These are phyloP conservation scores for Phyllosticta paracitricarpa DNA, from an alignment of 2,329 filamentous ascomycete species.

Conservation along the genomic window DNA sequence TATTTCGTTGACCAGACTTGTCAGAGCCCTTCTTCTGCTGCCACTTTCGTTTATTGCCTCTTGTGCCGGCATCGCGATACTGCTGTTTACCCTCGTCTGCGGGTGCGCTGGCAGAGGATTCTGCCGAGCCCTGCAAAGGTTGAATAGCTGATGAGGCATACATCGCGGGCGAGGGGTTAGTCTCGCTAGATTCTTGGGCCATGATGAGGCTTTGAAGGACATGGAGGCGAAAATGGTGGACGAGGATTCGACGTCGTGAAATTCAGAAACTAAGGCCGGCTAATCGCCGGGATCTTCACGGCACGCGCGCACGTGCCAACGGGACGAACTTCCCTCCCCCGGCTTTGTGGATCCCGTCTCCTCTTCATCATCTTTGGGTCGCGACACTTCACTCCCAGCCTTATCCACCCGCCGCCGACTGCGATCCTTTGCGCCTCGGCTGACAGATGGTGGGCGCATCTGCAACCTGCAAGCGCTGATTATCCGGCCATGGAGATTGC, in stretches of 20 bases:
- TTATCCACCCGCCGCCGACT: neutral
- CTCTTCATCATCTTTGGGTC: neutral
- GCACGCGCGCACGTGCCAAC: neutral
- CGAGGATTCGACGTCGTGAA: neutral
- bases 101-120: neutral
- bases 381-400: neutral
- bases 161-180: constrained; percentile 15
- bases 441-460: neutral
- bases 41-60: constrained; percentile 23
- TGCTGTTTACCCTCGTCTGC: constrained; percentile 1
- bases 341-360: neutral
- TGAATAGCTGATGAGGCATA: constrained; percentile 12
- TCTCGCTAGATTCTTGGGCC: neutral
- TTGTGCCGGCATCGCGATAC: constrained; percentile 5
- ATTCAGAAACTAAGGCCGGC: neutral
- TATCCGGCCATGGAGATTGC: constrained; percentile 49
- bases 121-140: neutral
- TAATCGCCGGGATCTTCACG: neutral
- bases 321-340: neutral
- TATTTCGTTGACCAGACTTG: constrained; percentile 34
- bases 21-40: constrained; percentile 10
- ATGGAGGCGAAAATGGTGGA: neutral
- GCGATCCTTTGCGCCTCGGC: neutral
- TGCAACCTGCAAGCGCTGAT: neutral
- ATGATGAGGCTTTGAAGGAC: neutral